These are phyloP conservation scores for Magnusiomyces tetraspermus DNA, from an alignment of 1,139 yeast genomes.

Conservation along the genomic window DNA sequence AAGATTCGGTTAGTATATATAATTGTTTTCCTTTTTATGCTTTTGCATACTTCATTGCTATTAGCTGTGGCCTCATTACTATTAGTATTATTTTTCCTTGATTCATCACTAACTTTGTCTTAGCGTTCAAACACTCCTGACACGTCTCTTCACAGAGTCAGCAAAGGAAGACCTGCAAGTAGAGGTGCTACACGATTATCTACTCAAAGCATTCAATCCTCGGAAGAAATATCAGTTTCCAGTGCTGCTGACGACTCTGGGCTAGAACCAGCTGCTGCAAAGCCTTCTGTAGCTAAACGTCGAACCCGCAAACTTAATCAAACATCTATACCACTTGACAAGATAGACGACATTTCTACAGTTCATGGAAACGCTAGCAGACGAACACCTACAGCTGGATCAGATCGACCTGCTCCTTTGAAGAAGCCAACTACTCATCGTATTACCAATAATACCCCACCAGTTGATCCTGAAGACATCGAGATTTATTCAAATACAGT, in stretches of 20 bases:
- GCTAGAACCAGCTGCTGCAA: slow-evolving; percentile 8
- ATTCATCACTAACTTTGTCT: background rate
- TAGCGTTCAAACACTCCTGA: slow-evolving; percentile 1
- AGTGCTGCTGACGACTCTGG: slow-evolving; percentile 2
- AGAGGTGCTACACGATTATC: background rate
- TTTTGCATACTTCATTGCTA: no score
- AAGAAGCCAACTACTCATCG: background rate
- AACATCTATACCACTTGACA: background rate
- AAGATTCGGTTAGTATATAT: background rate
- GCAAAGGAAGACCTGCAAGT: background rate
- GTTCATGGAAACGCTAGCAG: no score
- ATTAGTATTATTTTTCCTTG: no score
- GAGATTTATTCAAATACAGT: no score
- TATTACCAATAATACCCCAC: no score
- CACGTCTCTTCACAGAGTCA: background rate
- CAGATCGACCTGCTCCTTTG: background rate
- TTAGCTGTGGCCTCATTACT: no score
- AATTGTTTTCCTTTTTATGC: background rate
- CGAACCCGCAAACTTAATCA: background rate
- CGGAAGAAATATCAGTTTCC: background rate
- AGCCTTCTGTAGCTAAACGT: background rate
- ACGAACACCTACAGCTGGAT: background rate
- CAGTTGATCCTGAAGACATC: no score
- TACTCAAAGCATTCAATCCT: background rate
- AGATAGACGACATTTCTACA: no score